Evolutionary conservation across 805 yeast genomes (phyloP), one percentile per base, ranked within the genome.

Genomic region (Starmerella floris): DNA sequence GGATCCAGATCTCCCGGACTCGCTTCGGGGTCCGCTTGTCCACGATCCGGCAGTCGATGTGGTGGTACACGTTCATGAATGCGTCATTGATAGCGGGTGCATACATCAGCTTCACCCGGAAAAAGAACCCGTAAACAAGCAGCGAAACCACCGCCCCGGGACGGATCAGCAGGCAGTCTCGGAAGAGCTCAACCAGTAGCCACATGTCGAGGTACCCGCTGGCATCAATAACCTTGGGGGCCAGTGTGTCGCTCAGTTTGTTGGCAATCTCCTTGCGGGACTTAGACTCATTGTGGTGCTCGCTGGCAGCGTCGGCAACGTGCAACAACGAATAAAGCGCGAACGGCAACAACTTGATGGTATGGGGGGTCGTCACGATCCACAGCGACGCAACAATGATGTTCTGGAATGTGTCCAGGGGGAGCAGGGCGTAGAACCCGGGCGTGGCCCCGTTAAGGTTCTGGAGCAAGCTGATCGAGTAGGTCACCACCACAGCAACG

Each of bases 381-480:
- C 76, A 73, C 22, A 65, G 64, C 43, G 68, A 50, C 31, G 76
- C 79, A 44, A 77, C 60, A 3, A 72, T 48, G 42, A 76, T 62
- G 55, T 72, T 74, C 60, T 83, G 95, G 66, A 80, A 80, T 57
- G 82, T 81, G 51, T 75, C 83, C 21, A 83, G 73, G 9, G 85
- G 76, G 42, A 83, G 56, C 56, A 85, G 77, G 2, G 50, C 73
- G 43, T 71, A 70, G 56, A 75, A 68, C 4, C 77, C 68, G 5
- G 94, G 93, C 40, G 70, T 66, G 23, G 66, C 63, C 17, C 74
- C 64, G 21, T 77, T 77, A 62, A 76, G 77, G 50, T 74, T 74
- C 41, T 56, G 51, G 23, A 44, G 35, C 27, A 59, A 37, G 33
- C 57, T 49, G 17, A 55, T 10, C 8, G 44, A 38, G 41, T 59